phyloP scores from a whole-genome alignment of 164 flowering plant genomes.

The Magnolia sinica region DNA sequence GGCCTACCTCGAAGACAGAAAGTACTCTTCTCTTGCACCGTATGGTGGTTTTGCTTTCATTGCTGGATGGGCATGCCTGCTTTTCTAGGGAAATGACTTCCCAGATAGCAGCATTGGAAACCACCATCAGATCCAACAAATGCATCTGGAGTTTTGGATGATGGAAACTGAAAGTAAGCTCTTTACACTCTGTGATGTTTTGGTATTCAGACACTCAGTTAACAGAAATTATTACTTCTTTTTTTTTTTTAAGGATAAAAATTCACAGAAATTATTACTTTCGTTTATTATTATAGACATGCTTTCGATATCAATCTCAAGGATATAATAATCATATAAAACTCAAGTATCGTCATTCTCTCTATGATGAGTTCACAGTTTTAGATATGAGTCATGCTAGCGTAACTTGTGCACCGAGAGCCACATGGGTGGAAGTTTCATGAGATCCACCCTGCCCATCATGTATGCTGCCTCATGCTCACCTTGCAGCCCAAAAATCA shows the following conservation, averaged over 20 bases:
- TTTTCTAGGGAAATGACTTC: constrained; percentile 40
- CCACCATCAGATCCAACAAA: neutral
- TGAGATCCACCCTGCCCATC: no score
- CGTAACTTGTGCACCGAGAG: no score
- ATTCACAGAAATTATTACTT: neutral
- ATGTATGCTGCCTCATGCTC: no score
- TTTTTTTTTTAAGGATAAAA: no score
- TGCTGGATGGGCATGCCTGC: constrained; percentile 86
- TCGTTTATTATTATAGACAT: neutral
- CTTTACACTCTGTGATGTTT: neutral
- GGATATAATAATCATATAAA: neutral
- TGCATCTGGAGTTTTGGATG: neutral
- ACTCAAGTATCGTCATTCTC: neutral
- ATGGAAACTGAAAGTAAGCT: neutral
- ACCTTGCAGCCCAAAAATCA: no score
- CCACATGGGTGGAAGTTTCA: no score
- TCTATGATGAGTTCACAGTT: no score
- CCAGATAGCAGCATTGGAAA: neutral
- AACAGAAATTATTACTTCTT: neutral
- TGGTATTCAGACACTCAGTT: neutral
- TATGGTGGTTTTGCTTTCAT: constrained; percentile 91
- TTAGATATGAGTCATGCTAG: no score
- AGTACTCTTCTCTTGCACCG: constrained; percentile 67
- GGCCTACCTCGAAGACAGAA: constrained; percentile 81
- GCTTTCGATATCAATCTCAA: neutral